A percentile compares a stretch with the other conserved stretches of the same genome.
Evolutionary conservation across 2,329 filamentous ascomycete species (phyloP).

Genomic region (Aspergillus novofumigatus): DNA sequence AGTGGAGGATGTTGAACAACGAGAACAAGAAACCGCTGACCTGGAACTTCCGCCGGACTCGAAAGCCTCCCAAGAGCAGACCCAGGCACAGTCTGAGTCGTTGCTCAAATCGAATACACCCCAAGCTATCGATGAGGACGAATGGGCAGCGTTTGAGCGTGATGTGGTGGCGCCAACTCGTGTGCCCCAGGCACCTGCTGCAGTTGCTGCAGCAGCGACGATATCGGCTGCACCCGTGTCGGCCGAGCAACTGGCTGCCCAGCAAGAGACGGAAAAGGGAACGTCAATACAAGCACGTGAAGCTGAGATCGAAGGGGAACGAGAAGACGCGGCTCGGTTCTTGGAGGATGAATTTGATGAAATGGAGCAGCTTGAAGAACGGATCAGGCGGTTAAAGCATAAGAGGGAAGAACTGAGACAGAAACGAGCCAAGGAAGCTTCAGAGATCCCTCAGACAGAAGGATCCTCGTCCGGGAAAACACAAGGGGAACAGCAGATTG

Average conservation of each 20-base stretch:
- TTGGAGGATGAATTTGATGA: constrained; percentile 76
- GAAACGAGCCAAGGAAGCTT: constrained; percentile 27
- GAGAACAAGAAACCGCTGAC: constrained; percentile 23
- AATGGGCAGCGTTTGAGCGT: constrained; percentile 84
- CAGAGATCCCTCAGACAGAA: constrained; percentile 25
- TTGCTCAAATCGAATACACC: constrained; percentile 8
- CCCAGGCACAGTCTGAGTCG: constrained; percentile 4
- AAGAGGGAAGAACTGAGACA: constrained; percentile 63
- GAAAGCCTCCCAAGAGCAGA: constrained; percentile 9
- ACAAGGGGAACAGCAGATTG: constrained; percentile 23
- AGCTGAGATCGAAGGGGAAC: constrained; percentile 60
- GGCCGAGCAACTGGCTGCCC: constrained; percentile 57
- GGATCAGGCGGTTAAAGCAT: constrained; percentile 65
- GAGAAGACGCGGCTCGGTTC: constrained; percentile 69
- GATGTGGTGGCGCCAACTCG: constrained; percentile 59
- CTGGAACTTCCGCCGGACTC: constrained; percentile 16
- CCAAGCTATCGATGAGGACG: constrained; percentile 62
- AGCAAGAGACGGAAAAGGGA: constrained; percentile 46
- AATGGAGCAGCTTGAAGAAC: constrained; percentile 73
- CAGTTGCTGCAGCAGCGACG: constrained; percentile 46
- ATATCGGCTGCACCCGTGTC: constrained; percentile 68
- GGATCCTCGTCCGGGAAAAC: constrained; percentile 19
- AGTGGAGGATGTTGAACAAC: constrained; percentile 24
- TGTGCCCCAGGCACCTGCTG: constrained; percentile 26
- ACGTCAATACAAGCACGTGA: constrained; percentile 43